Conservation (phyloP, 2,329 filamentous ascomycete species). For the Onygenales sp. region DNA sequence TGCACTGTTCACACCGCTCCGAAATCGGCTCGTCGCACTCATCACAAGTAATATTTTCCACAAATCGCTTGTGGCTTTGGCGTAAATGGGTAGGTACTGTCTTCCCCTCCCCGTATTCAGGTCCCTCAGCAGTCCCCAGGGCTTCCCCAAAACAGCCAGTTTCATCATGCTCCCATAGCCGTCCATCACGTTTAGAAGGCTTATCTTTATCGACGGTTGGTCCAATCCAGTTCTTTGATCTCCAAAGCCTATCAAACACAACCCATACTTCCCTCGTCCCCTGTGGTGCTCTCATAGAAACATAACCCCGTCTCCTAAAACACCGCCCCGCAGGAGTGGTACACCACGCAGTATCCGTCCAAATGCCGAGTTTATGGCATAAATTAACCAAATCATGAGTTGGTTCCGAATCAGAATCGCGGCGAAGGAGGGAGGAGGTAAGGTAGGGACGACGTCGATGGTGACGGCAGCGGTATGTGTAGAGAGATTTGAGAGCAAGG, state of each 20-base stretch:
- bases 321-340: conserved; percentile 49
- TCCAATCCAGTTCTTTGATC: conserved; percentile 50
- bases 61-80: conserved; percentile 43
- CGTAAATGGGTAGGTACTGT: conserved; percentile 45
- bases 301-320: conserved; percentile 47
- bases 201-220: conserved; percentile 23
- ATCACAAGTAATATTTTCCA: conserved; percentile 45
- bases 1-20: conserved; percentile 52
- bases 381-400: conserved; percentile 52
- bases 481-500: conserved; percentile 50
- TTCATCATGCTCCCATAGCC: conserved; percentile 48
- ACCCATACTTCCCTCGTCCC: conserved; percentile 51
- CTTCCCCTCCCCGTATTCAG: conserved; percentile 42
- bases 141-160: conserved; percentile 46
- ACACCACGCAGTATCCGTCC: conserved; percentile 54
- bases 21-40: conserved; percentile 44
- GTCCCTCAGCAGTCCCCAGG: conserved; percentile 40
- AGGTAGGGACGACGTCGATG: conserved; percentile 52
- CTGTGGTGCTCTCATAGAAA: conserved; percentile 45
- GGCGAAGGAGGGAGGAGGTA: conserved; percentile 43
- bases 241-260: conserved; percentile 52
- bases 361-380: conserved; percentile 49
- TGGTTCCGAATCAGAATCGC: conserved; percentile 51
- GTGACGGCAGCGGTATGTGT: conserved; percentile 54
- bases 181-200: conserved; percentile 36